These are phyloP conservation scores for Berberis thunbergii DNA, from an alignment of 164 flowering plant genomes.

Conservation along the genomic window DNA sequence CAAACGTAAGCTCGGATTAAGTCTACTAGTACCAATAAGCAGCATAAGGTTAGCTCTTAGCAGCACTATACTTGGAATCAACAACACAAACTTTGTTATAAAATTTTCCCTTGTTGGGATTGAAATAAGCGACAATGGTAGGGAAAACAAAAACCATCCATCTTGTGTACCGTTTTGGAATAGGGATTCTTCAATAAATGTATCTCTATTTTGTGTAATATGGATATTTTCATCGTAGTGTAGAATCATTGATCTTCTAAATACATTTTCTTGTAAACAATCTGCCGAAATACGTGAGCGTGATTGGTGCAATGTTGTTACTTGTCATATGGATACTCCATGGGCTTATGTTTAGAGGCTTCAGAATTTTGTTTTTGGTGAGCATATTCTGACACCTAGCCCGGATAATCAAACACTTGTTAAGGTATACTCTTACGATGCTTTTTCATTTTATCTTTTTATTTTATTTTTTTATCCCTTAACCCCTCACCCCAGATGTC, in stretches of 20 bases:
- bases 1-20: too few relatives aligned
- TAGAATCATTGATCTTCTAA: not conserved
- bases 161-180: too few relatives aligned
- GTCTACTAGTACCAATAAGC: too few relatives aligned
- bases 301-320: constrained; percentile 99
- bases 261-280: not conserved
- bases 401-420: constrained; percentile 62
- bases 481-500: too few relatives aligned
- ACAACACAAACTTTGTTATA: too few relatives aligned
- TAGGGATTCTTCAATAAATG: too few relatives aligned
- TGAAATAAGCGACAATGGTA: too few relatives aligned
- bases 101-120: too few relatives aligned
- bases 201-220: not conserved
- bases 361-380: constrained; percentile 92
- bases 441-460: not conserved
- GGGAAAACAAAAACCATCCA: too few relatives aligned
- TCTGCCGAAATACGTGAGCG: constrained; percentile 97
- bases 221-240: not conserved
- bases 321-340: constrained; percentile 92
- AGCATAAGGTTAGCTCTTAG: too few relatives aligned
- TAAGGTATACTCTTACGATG: constrained; percentile 36
- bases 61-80: too few relatives aligned
- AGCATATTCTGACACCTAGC: constrained; percentile 78
- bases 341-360: constrained; percentile 98
- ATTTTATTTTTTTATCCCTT: not conserved